Percentiles rank a stretch among this genome's conserved stretches.
Conservation (phyloP, 352 stramenopile species). For the Phytopythium aichiense region DNA sequence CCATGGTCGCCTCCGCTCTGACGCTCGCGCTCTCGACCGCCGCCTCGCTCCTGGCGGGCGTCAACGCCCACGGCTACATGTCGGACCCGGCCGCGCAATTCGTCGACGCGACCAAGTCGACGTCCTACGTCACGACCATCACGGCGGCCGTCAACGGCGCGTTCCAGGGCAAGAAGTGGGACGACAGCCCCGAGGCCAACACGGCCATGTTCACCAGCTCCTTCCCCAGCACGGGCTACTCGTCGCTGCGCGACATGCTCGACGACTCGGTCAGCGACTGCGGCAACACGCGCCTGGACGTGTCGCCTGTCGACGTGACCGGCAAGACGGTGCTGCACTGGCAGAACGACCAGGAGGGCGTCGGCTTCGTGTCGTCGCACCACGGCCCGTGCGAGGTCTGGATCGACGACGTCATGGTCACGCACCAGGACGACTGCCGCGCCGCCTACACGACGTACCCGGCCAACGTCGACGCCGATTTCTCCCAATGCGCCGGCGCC, state of each 20-base stretch:
- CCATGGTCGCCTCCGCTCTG: too few relatives aligned
- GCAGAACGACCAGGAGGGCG: constrained; percentile 43
- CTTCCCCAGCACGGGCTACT: constrained; percentile 37
- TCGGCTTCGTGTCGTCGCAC: constrained; percentile 50
- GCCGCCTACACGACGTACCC: constrained; percentile 26
- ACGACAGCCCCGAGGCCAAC: constrained; percentile 45
- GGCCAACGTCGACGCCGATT: constrained; percentile 22
- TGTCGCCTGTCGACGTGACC: constrained; percentile 34
- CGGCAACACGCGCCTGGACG: constrained; percentile 33
- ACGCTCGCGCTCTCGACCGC: background rate
- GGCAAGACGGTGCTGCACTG: constrained; percentile 33
- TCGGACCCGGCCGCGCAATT: constrained; percentile 38
- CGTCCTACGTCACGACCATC: constrained; percentile 38
- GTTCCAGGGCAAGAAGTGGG: constrained; percentile 53
- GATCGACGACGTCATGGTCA: constrained; percentile 44
- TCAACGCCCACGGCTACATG: constrained; percentile 53
- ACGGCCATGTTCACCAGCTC: constrained; percentile 32
- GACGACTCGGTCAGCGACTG: constrained; percentile 33
- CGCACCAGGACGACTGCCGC: constrained; percentile 45
- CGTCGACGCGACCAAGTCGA: constrained; percentile 20
- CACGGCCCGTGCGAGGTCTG: constrained; percentile 54
- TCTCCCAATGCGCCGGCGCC: constrained; percentile 22
- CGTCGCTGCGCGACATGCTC: constrained; percentile 37
- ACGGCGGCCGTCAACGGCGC: constrained; percentile 26
- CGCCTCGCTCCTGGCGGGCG: constrained; percentile 1